Evolutionary conservation across 1,139 yeast genomes (phyloP), one percentile per base, ranked within the genome.

Genomic region (Hanseniaspora sp.): DNA sequence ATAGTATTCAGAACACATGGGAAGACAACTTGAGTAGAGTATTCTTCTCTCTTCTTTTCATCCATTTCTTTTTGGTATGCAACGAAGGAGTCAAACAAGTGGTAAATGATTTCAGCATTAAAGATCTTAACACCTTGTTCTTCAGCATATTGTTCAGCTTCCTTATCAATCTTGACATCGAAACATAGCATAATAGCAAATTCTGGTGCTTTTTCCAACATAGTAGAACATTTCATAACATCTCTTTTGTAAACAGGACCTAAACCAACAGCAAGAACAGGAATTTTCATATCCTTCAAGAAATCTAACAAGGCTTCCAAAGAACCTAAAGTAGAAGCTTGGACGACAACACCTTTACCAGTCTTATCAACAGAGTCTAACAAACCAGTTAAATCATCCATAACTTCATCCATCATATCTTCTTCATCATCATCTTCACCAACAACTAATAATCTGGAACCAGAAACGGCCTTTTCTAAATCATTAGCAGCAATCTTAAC

Each of bases 401-500:
- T 94, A 58, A 92, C 96, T 61, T 92, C 97, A 68, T 92, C 98
- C 95, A 86, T 86, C 63, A 92, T 68, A 57, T 92, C 97, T 57
- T 94, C 98, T 72, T 92, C 98, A 64, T 92, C 96, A 62, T 94
- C 99, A 59, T 87, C 96, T 61, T 92, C 95, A 44, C 96, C 96
- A 60, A 88, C 96, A 62, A 92, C 94, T 60, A 94, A 73, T 71
- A 92, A 76, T 67, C 98, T 80, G 37, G 98, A 94, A 72, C 99
- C 99, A 52, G 99, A 97, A 67, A 92, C 96, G 8, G 99, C 98
- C 74, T 92, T 92, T 66, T 94, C 98, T 63, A 92, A 78, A 69
- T 92, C 98, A 68, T 86, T 86, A 43, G 98, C 99, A 56, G 97
- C 95, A 68, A 92, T 86, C 77, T 94, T 92, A 57, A 94, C 97